A percentile compares a stretch with the other conserved stretches of the same genome.
Evolutionary conservation across 352 stramenopile species (phyloP).

Genomic region (Globisporangium cederbergense): DNA sequence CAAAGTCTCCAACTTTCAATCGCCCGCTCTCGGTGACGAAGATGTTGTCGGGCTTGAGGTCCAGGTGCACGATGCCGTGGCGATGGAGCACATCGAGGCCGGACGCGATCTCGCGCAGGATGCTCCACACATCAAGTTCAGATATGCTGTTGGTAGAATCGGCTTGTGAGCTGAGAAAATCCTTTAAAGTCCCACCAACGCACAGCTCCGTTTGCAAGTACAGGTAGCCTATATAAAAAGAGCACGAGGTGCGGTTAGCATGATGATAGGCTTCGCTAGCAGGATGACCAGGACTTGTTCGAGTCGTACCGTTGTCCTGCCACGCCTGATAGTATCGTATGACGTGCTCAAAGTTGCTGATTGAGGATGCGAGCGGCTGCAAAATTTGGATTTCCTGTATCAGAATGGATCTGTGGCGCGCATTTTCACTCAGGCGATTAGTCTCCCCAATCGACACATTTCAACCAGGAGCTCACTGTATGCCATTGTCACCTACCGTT

Average conservation of each 20-base stretch:
- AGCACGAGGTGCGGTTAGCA: background rate
- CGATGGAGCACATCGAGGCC: slow-evolving; percentile 89
- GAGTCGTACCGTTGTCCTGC: slow-evolving; percentile 80
- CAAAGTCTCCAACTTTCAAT: slow-evolving; percentile 92
- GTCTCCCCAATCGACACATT: background rate
- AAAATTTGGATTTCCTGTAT: slow-evolving; percentile 64
- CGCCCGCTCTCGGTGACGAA: slow-evolving; percentile 72
- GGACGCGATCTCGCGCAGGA: slow-evolving; percentile 64
- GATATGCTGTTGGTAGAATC: slow-evolving; percentile 21
- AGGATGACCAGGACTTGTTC: background rate
- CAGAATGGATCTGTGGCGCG: slow-evolving; percentile 40
- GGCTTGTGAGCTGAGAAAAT: slow-evolving; percentile 47
- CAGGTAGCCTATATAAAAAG: slow-evolving; percentile 52
- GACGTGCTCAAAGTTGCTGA: slow-evolving; percentile 76
- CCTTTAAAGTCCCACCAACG: slow-evolving; percentile 78
- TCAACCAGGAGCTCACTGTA: background rate
- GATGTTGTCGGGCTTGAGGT: slow-evolving; percentile 97
- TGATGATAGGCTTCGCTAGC: background rate
- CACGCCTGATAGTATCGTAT: slow-evolving; percentile 94
- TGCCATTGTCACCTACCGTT: slow-evolving; percentile 38
- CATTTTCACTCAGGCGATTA: background rate
- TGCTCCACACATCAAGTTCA: slow-evolving; percentile 66
- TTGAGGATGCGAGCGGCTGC: slow-evolving; percentile 32
- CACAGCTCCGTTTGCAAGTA: slow-evolving; percentile 95
- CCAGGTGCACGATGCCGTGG: slow-evolving; percentile 90